Conservation (phyloP, 495 filamentous ascomycete genomes). For the Podospora conica region DNA sequence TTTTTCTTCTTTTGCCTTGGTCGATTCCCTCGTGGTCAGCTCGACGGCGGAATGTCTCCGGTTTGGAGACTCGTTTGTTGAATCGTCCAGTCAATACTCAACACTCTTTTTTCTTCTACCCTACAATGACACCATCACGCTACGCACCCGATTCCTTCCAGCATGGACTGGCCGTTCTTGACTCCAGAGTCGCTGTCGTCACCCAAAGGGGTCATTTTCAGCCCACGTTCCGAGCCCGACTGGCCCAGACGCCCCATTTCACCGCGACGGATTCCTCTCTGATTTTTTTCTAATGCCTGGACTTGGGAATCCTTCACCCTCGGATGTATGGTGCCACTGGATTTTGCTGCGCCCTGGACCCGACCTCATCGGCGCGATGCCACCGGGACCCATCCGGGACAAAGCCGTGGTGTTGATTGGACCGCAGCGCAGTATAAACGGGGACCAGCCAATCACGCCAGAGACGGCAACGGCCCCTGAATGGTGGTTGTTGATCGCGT, state of each 20-base stretch:
- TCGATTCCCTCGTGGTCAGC: background rate
- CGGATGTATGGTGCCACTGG: background rate
- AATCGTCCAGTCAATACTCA: too few species aligned
- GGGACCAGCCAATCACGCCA: background rate
- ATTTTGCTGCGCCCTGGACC: background rate
- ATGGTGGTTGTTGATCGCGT: background rate
- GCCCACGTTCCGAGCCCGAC: background rate
- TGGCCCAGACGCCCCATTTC: background rate
- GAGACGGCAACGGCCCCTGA: background rate
- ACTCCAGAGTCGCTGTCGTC: background rate
- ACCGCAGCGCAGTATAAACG: background rate
- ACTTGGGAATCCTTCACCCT: background rate
- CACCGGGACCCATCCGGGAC: background rate
- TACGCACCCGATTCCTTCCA: background rate
- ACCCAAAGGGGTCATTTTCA: background rate
- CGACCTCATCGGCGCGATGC: background rate
- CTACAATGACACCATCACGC: background rate
- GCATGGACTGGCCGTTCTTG: too few species aligned
- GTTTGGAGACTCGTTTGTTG: background rate
- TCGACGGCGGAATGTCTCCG: background rate
- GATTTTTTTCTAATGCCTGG: background rate
- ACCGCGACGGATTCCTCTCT: background rate
- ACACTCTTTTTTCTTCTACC: background rate
- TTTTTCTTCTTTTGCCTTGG: too few species aligned
- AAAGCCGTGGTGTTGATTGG: background rate